Evolutionary conservation across 1,284 basidiomycete genomes (phyloP), one percentile per base, ranked within the genome.

Genomic region (Boletellus deceptivus): DNA sequence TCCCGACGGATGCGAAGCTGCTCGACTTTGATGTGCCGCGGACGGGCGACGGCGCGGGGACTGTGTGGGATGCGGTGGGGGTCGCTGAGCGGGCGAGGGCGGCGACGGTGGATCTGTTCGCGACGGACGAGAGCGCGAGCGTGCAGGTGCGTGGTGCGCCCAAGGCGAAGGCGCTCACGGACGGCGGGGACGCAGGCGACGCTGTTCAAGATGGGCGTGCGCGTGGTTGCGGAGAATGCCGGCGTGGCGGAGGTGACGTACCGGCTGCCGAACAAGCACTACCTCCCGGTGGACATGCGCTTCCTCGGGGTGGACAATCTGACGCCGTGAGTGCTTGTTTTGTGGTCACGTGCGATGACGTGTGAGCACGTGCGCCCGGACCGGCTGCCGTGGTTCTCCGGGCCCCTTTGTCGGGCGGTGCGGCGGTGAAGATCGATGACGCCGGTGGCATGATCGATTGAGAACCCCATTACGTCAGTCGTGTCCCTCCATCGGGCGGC

Each of bases 261-360:
- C 72, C 73, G 75, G 44, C 76, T 97, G 27, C 95, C 95, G 9
- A 98, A 98, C 80, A 95, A 93, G 73, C 93, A 96, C 67, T 96
- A 93, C 69, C 82, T 96, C 60, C 88, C 87, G 0, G 86, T 90
- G 46, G 83, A 89, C 67, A 86, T 90, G 87, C 72, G 69, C 52
- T 91, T 84, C 57, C 69, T 79, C 39, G 76, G 74, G 14, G 57
- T 81, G 46, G 78, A 80, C 57, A 82, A 82, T 59, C 57, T 70
- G 49, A 77, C 73, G 14, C 78, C 78, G 77, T 78, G 55, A 60
- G 72, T 72, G 3, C 51, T 58, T 57, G 22, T 50, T 25, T 34
- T 37, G 8, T 14, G 6, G 25, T 14, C 25, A 25, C 25, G 25
- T 2, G 25, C 25, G 25, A 24, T 49, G 34, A 40, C 31, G 40